Percentiles rank a stretch among this genome's conserved stretches.
Conservation (phyloP, 495 filamentous ascomycete genomes). For the Penicillium subrubescens region DNA sequence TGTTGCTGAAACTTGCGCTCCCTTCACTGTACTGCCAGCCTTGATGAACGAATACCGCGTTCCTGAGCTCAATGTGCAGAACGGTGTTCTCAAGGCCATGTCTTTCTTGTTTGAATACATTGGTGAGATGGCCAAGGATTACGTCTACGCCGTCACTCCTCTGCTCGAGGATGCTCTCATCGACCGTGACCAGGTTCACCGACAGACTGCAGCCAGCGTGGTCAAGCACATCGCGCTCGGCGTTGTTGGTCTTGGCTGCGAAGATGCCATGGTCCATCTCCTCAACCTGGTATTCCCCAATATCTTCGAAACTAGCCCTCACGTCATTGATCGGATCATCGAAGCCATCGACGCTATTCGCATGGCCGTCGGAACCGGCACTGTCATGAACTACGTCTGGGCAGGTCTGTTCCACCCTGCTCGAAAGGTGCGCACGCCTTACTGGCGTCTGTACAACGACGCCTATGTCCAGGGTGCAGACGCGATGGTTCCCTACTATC, state of each 20-base stretch:
- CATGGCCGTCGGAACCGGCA: slow-evolving; percentile 87
- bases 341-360: slow-evolving; percentile 97
- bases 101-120: slow-evolving; percentile 99
- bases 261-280: slow-evolving; percentile 97
- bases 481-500: slow-evolving; percentile 95
- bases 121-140: slow-evolving; percentile 99
- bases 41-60: slow-evolving; percentile 99
- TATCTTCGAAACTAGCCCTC: slow-evolving; percentile 95
- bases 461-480: slow-evolving; percentile 95
- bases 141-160: slow-evolving; percentile 98
- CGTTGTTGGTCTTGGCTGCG: slow-evolving; percentile 94
- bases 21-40: slow-evolving; percentile 97
- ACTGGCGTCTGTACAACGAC: slow-evolving; percentile 95
- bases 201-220: slow-evolving; percentile 92
- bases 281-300: slow-evolving; percentile 96
- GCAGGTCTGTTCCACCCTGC: slow-evolving; percentile 96
- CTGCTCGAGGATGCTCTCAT: slow-evolving; percentile 96
- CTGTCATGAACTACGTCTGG: slow-evolving; percentile 97
- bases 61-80: slow-evolving; percentile 97
- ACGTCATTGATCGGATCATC: slow-evolving; percentile 97
- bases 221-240: slow-evolving; percentile 97
- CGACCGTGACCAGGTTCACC: slow-evolving; percentile 97
- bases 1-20: slow-evolving; percentile 99
- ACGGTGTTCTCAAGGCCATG: slow-evolving; percentile 95
- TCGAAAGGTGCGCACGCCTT: slow-evolving; percentile 87